Base-by-base conservation (phyloP, 2,329 filamentous ascomycete species). In the Phyllosticta ampelicida region DNA sequence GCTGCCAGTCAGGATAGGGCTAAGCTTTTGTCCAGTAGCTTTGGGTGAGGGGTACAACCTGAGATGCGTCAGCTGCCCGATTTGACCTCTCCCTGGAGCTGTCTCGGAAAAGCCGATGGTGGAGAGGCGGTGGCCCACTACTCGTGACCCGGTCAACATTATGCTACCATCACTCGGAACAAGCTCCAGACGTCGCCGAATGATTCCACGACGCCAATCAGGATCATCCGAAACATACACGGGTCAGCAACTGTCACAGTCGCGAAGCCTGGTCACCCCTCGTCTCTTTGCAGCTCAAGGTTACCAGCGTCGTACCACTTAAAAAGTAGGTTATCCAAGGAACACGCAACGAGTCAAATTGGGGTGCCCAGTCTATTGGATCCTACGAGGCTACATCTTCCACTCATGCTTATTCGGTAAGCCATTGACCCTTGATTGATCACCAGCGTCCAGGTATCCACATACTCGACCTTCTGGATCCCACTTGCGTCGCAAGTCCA, bases 361-460 rank as follows among this genome's bases (percentile, higher is more conserved):
- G 28, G 28, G 30, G 28, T 48, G 16, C 6, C 18, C 20, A 50
- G n/a, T 26, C 23, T 26, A 26, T 26, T 26, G 23, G 23, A 26
- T 26, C 23, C 36, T 48, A 13, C 18, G 11, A 13, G 36, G 36
- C 44, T 55, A 56, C 8, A 56, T 36, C 29, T 53, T 53, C 55
- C 55, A 58, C 16, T 58, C 55, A 20, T 58, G 55, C 55, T 48
- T 51, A 23, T 60, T 60, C 16, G 63, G 65, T 61, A 80, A 60
- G 8, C 77, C 77, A 3, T 68, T 61, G 0, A 70, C 67, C 48
- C 75, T 74, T 26, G 73, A 75, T 61, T 62, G 62, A 63, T 80
- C 77, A 1, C 69, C 74, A 21, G 65, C 62, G 60, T 78, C 77
- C 11, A 80, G 67, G 63, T 77, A 80, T 1, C 77, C 77, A 61